A percentile compares a stretch with the other conserved stretches of the same genome.
phyloP scores from a whole-genome alignment of 768 basidiomycete genomes.

The Amylocystis lapponica region DNA sequence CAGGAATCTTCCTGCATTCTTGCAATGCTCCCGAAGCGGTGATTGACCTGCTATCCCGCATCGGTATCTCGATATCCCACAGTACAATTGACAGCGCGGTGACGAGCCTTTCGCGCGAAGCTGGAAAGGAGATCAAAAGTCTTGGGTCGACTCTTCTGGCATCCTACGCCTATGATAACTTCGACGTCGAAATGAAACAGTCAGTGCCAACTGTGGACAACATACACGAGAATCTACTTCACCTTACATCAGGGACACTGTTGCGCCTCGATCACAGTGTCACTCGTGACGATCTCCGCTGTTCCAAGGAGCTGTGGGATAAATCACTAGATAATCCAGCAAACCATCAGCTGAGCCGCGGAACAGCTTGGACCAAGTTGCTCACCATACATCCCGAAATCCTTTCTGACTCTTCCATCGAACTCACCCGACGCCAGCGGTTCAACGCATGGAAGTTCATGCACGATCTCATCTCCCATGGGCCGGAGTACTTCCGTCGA shows the following conservation, averaged over 20 bases:
- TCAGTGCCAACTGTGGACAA: conserved; percentile 27
- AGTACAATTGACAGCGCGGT: conserved; percentile 14
- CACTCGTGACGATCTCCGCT: conserved; percentile 22
- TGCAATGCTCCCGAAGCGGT: conserved; percentile 20
- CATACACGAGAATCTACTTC: conserved; percentile 18
- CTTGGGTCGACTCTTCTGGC: conserved; percentile 21
- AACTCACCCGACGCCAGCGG: neutral
- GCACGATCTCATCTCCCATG: conserved; percentile 20
- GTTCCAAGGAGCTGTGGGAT: conserved; percentile 29
- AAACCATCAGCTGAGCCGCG: neutral
- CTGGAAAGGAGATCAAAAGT: conserved; percentile 4
- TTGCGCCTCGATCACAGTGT: conserved; percentile 22
- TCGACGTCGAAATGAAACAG: conserved; percentile 33
- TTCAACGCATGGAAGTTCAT: conserved; percentile 22
- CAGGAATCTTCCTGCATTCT: conserved; percentile 13
- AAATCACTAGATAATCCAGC: conserved; percentile 19
- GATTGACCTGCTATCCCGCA: conserved; percentile 13
- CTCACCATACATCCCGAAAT: conserved; percentile 19
- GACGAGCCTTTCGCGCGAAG: conserved; percentile 11
- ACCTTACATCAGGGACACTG: conserved; percentile 29
- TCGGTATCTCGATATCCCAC: conserved; percentile 18
- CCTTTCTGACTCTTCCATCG: neutral
- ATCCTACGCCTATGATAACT: conserved; percentile 36
- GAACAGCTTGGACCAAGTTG: neutral
- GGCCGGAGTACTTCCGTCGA: conserved; percentile 13